Evolutionary conservation across 805 yeast species (phyloP).

Genomic region (Metschnikowia noctiluminum): DNA sequence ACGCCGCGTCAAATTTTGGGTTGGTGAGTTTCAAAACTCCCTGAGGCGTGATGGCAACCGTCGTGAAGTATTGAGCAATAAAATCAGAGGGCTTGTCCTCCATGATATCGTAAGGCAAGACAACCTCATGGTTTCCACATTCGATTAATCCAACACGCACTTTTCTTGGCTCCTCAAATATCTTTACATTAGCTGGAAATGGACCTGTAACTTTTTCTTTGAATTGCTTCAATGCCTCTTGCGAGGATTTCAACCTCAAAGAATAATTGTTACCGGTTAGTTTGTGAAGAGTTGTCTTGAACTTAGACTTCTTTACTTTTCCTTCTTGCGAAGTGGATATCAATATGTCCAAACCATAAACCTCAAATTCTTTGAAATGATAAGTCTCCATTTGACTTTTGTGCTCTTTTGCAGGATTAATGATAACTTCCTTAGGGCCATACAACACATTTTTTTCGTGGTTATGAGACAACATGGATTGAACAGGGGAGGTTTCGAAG

Average conservation of each 20-base stretch:
- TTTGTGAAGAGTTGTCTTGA: constrained; percentile 68
- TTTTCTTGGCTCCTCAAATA: constrained; percentile 64
- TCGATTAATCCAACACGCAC: constrained; percentile 73
- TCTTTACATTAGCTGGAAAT: constrained; percentile 68
- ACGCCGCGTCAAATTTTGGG: constrained; percentile 47
- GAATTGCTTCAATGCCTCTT: constrained; percentile 61
- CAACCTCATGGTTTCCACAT: constrained; percentile 63
- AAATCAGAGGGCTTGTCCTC: constrained; percentile 63
- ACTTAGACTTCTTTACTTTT: constrained; percentile 56
- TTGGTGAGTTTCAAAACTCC: constrained; percentile 65
- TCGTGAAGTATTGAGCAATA: constrained; percentile 71
- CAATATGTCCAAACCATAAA: constrained; percentile 71
- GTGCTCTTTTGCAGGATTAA: constrained; percentile 71
- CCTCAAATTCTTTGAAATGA: constrained; percentile 72
- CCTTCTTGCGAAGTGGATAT: constrained; percentile 64
- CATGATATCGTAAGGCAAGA: constrained; percentile 65
- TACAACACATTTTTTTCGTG: constrained; percentile 64
- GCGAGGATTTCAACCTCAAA: constrained; percentile 69
- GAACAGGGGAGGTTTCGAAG: constrained; percentile 59
- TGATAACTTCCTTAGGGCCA: constrained; percentile 72
- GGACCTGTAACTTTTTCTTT: constrained; percentile 57
- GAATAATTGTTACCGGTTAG: constrained; percentile 66
- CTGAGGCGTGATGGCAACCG: constrained; percentile 70
- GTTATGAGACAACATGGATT: constrained; percentile 75
- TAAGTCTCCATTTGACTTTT: constrained; percentile 57